Evolutionary conservation across 2,329 filamentous ascomycete genomes (phyloP).

Genomic region (Didymella keratinophila): DNA sequence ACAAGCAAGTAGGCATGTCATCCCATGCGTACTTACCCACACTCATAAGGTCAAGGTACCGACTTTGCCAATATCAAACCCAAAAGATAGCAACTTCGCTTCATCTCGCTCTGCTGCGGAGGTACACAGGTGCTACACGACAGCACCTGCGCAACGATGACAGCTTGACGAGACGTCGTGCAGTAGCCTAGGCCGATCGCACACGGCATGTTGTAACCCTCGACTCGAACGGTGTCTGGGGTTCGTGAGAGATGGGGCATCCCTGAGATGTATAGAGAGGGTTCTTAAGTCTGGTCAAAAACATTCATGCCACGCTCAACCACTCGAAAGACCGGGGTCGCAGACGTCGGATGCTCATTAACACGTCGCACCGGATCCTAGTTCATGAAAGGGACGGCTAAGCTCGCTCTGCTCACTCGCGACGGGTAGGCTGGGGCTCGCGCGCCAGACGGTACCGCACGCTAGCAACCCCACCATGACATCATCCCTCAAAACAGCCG

Average conservation of each 20-base stretch:
- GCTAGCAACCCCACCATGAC: constrained; percentile 6
- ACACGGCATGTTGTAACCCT: not conserved
- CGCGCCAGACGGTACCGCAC: not conserved
- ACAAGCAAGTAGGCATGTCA: too few relatives aligned
- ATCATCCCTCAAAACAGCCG: not conserved
- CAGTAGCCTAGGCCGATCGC: not conserved
- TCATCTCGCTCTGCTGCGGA: too few relatives aligned
- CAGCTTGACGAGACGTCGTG: not conserved
- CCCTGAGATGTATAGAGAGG: not conserved
- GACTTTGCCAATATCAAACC: too few relatives aligned
- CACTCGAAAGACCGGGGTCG: not conserved
- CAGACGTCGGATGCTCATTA: not conserved
- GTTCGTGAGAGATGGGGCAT: not conserved
- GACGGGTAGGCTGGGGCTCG: not conserved
- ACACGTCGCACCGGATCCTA: not conserved
- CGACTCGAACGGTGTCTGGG: not conserved
- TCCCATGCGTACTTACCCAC: too few relatives aligned
- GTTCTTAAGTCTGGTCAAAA: not conserved
- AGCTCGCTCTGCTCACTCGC: too few relatives aligned
- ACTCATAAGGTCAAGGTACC: too few relatives aligned
- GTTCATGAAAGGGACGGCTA: not conserved
- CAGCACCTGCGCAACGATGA: not conserved
- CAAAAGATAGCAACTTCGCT: too few relatives aligned
- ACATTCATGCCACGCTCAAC: not conserved
- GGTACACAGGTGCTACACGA: not conserved